Evolutionary conservation across 2,329 filamentous ascomycete genomes (phyloP).

Genomic region (Sporothrix schenckii): DNA sequence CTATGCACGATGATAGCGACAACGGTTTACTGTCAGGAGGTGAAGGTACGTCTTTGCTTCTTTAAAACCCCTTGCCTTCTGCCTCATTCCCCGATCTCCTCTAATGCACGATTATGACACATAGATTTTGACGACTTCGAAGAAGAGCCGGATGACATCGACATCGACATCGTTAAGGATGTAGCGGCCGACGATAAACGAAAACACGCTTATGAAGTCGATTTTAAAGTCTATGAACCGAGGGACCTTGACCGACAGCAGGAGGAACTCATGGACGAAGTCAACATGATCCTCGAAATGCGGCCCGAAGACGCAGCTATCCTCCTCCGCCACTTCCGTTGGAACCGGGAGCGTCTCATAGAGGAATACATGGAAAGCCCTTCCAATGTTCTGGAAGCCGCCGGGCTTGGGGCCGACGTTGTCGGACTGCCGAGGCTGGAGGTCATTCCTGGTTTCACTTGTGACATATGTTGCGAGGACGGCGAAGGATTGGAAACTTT

Average conservation of each 20-base stretch:
- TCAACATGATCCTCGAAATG: slow-evolving; percentile 87
- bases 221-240: slow-evolving; percentile 80
- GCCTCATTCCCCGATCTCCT: not conserved
- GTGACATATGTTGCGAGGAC: slow-evolving; percentile 97
- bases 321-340: slow-evolving; percentile 82
- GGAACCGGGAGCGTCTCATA: slow-evolving; percentile 95
- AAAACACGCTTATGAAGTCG: slow-evolving; percentile 77
- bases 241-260: slow-evolving; percentile 83
- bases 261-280: slow-evolving; percentile 81
- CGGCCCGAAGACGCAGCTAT: slow-evolving; percentile 89
- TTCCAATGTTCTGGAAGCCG: slow-evolving; percentile 77
- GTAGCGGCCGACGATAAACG: slow-evolving; percentile 67
- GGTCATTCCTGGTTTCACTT: slow-evolving; percentile 74
- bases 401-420: slow-evolving; percentile 73
- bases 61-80: not conserved
- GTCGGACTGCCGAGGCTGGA: slow-evolving; percentile 68
- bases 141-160: slow-evolving; percentile 58
- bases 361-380: slow-evolving; percentile 95
- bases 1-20: slow-evolving; percentile 76
- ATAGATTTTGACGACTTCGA: slow-evolving; percentile 57
- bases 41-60: slow-evolving; percentile 49
- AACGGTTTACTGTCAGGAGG: slow-evolving; percentile 63
- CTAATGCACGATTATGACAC: not conserved
- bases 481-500: slow-evolving; percentile 76
- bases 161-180: slow-evolving; percentile 61